Evolutionary conservation across 163 green algal species (phyloP).

Genomic region (Scenedesmus sp.): DNA sequence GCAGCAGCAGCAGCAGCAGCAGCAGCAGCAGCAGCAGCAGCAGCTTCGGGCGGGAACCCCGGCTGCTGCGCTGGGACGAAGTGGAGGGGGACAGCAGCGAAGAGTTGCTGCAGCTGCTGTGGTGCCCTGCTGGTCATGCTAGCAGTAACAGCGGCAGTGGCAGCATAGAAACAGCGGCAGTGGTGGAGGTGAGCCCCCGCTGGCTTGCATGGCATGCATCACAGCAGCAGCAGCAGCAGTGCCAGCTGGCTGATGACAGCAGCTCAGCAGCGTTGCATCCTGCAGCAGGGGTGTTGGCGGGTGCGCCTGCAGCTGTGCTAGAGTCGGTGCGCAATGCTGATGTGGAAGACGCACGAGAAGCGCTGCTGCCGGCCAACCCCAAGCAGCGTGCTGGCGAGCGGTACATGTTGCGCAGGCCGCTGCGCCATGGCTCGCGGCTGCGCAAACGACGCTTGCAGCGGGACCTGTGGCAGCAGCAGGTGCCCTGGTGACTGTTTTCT

Average conservation of each 20-base stretch:
- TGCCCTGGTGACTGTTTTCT: constrained; percentile 6
- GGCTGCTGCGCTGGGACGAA: constrained; percentile 36
- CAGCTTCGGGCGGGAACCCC: not conserved
- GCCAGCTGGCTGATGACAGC: not conserved
- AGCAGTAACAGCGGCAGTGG: not conserved
- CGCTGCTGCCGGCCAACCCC: constrained; percentile 19
- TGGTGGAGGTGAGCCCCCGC: not conserved
- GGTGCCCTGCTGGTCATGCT: not conserved
- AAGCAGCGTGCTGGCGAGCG: constrained; percentile 29
- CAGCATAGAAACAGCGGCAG: not conserved
- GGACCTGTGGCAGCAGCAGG: not conserved
- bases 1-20: too few species aligned
- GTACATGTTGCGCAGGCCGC: constrained; percentile 2
- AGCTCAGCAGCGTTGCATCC: not conserved
- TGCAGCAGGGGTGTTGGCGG: not conserved
- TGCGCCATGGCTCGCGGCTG: not conserved
- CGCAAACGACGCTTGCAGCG: not conserved
- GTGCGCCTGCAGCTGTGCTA: not conserved
- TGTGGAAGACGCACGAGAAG: constrained; percentile 22
- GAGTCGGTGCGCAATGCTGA: not conserved
- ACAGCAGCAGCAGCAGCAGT: not conserved
- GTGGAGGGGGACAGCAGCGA: constrained; percentile 11
- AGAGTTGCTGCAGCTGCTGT: constrained; percentile 45
- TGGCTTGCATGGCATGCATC: constrained; percentile 15
- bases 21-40: too few species aligned